Conservation (phyloP, 768 basidiomycete genomes). For the Lyophyllum semitale region DNA sequence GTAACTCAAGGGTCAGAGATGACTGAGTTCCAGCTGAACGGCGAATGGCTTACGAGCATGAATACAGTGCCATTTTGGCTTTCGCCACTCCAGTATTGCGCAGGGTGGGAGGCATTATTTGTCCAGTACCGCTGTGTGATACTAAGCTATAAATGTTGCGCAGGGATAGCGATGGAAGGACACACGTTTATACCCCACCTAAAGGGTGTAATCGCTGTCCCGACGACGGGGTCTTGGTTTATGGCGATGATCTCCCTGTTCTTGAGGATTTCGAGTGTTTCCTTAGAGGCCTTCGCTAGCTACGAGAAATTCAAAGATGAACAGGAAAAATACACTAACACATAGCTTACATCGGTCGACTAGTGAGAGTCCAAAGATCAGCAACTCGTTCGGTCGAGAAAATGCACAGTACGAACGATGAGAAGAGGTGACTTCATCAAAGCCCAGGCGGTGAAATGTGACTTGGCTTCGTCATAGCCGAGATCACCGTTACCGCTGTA, state of each 20-base stretch:
- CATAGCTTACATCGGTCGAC: slow-evolving; percentile 16
- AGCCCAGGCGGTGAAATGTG: slow-evolving; percentile 76
- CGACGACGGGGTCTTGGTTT: slow-evolving; percentile 68
- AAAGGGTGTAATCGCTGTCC: slow-evolving; percentile 65
- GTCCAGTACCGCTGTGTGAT: slow-evolving; percentile 37
- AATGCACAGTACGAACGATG: slow-evolving; percentile 24
- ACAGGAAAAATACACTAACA: background rate
- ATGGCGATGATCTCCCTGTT: slow-evolving; percentile 70
- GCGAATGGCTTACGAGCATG: slow-evolving; percentile 52
- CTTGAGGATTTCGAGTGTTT: slow-evolving; percentile 56
- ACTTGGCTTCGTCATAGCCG: slow-evolving; percentile 63
- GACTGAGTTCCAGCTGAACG: background rate
- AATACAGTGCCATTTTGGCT: slow-evolving; percentile 62
- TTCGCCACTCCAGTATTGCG: slow-evolving; percentile 68
- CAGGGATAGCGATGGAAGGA: background rate
- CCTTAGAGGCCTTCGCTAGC: slow-evolving; percentile 48
- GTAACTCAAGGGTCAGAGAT: background rate
- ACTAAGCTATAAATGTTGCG: background rate
- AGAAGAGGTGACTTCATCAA: slow-evolving; percentile 67
- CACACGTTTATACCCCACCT: slow-evolving; percentile 67
- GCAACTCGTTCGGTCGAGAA: background rate
- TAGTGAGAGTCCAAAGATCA: background rate
- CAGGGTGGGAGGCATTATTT: slow-evolving; percentile 48
- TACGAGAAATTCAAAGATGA: background rate
- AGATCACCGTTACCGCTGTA: slow-evolving; percentile 63